Conservation (phyloP, 2,329 filamentous ascomycete species). For the Pestalotiopsis sp. region DNA sequence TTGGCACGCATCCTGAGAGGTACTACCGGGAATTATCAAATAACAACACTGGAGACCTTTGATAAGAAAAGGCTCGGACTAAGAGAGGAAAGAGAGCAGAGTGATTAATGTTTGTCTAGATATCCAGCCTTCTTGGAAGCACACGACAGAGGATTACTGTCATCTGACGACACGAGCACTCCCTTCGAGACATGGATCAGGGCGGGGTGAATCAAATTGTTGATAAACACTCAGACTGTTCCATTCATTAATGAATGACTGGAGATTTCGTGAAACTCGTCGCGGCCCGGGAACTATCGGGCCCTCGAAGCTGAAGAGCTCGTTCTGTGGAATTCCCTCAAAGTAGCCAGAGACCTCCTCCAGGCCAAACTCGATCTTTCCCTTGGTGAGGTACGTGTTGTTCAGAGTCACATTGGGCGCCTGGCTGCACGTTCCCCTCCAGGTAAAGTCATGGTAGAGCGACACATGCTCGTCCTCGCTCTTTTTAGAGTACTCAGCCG, state of each 20-base stretch:
- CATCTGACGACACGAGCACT: too few species aligned
- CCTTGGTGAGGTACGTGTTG: slow-evolving; percentile 10
- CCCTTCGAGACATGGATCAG: neutral
- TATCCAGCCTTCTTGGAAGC: too few species aligned
- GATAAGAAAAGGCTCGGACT: too few species aligned
- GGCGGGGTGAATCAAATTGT: neutral
- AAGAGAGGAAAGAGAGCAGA: too few species aligned
- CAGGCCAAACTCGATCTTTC: slow-evolving; percentile 5
- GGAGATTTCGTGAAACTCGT: slow-evolving; percentile 5
- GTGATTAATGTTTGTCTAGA: too few species aligned
- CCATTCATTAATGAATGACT: slow-evolving; percentile 4
- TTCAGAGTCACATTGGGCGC: neutral
- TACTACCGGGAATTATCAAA: too few species aligned
- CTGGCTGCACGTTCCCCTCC: neutral
- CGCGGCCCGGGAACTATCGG: neutral
- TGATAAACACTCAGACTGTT: neutral
- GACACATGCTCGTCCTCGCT: neutral
- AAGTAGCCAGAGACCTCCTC: neutral
- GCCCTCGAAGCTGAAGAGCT: neutral
- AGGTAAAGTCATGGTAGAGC: slow-evolving; percentile 5
- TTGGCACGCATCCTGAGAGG: too few species aligned
- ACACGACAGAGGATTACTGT: too few species aligned
- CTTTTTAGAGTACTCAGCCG: neutral
- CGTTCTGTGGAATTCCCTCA: neutral
- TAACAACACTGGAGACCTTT: too few species aligned